A percentile compares a stretch with the other conserved stretches of the same genome.
These are phyloP conservation scores for Porcisia hertigi DNA, from an alignment of 208 protist species.

Conservation along the genomic window DNA sequence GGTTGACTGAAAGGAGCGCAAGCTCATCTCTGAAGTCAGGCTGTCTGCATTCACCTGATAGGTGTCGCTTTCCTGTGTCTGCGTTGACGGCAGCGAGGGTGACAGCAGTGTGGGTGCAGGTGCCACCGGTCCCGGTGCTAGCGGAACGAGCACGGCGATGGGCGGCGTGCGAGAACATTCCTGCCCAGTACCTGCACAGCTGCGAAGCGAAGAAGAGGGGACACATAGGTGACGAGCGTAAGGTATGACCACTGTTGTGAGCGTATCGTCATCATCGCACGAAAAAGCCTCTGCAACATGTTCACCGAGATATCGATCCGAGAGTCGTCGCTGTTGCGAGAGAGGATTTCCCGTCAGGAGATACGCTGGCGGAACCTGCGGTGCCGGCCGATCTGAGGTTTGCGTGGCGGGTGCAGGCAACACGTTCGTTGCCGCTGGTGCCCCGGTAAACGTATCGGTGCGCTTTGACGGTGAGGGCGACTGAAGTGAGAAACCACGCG, in stretches of 20 bases:
- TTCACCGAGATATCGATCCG: background rate
- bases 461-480: constrained; percentile 2
- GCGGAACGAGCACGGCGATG: constrained; percentile 6
- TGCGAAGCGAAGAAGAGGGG: background rate
- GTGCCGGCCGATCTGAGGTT: background rate
- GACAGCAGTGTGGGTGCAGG: background rate
- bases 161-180: background rate
- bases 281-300: background rate
- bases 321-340: background rate
- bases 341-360: background rate
- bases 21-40: background rate
- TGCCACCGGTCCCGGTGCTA: background rate
- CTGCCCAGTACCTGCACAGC: background rate
- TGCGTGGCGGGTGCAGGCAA: background rate
- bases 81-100: background rate
- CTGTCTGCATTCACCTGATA: background rate
- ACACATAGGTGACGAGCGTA: background rate
- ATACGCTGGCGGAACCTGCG: background rate
- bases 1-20: background rate
- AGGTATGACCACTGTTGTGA: background rate
- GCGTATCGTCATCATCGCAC: background rate
- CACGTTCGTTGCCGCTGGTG: too few relatives aligned
- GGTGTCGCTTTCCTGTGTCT: background rate
- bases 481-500: background rate
- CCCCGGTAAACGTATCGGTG: background rate